Percentiles rank a stretch among this genome's conserved stretches.
Evolutionary conservation across 2,329 filamentous ascomycete genomes (phyloP).

Genomic region (Talaromyces sp.): DNA sequence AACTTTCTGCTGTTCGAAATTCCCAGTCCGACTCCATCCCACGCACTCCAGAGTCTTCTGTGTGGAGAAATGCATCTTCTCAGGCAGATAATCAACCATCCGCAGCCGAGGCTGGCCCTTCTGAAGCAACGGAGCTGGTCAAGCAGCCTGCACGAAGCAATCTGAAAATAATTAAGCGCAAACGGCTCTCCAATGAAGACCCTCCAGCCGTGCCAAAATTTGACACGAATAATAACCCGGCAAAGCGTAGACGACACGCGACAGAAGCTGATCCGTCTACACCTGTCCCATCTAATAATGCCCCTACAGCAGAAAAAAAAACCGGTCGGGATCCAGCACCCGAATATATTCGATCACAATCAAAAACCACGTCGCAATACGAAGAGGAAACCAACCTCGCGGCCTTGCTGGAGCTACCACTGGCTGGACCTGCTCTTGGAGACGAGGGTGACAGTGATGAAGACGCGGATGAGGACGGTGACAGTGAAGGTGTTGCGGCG

Average conservation of each 20-base stretch:
- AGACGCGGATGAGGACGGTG: slow-evolving; percentile 1
- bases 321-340: neutral
- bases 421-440: slow-evolving; percentile 13
- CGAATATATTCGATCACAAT: slow-evolving; percentile 8
- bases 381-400: slow-evolving; percentile 2
- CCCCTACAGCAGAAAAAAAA: neutral
- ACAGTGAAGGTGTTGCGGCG: slow-evolving; percentile 16
- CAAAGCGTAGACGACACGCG: slow-evolving; percentile 7
- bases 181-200: slow-evolving; percentile 5
- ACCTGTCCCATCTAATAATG: slow-evolving; percentile 1
- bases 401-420: slow-evolving; percentile 25
- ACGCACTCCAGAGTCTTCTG: neutral
- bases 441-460: slow-evolving; percentile 17
- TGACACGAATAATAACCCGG: neutral
- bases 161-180: slow-evolving; percentile 4
- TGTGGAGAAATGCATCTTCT: neutral
- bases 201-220: neutral
- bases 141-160: neutral
- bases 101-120: neutral
- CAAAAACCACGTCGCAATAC: neutral
- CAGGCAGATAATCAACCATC: neutral
- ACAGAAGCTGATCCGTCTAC: slow-evolving; percentile 8
- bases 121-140: neutral
- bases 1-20: neutral
- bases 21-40: neutral